These are phyloP conservation scores for Coleophoma eucalyptorum DNA, from an alignment of 2,329 filamentous ascomycete species.

Conservation along the genomic window DNA sequence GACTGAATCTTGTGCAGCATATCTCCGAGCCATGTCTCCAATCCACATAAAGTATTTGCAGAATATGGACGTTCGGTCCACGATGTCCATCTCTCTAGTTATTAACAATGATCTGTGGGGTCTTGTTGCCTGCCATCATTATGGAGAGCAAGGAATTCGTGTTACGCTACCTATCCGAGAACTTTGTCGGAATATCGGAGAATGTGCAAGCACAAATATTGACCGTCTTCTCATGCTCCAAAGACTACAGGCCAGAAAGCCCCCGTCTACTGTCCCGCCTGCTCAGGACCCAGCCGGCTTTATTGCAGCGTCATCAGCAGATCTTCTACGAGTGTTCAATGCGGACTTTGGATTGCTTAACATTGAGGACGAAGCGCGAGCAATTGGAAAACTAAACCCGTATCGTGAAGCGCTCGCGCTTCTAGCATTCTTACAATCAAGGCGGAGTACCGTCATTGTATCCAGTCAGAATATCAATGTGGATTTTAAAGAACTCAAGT, in stretches of 20 bases:
- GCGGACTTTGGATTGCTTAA: constrained; percentile 17
- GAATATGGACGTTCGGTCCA: constrained; percentile 84
- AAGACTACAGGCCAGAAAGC: constrained; percentile 13
- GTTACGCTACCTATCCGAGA: constrained; percentile 86
- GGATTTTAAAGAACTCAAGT: constrained; percentile 12
- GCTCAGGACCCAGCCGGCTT: constrained; percentile 14
- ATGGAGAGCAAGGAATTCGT: constrained; percentile 73
- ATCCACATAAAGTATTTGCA: constrained; percentile 81
- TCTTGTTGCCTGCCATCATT: constrained; percentile 78
- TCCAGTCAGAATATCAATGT: constrained; percentile 11
- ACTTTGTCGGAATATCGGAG: constrained; percentile 75
- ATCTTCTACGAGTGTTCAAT: constrained; percentile 15
- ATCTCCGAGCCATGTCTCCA: constrained; percentile 82
- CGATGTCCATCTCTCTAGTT: constrained; percentile 89
- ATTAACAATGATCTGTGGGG: constrained; percentile 83
- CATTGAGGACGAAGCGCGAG: constrained; percentile 16
- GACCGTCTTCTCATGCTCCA: constrained; percentile 14
- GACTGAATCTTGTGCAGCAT: constrained; percentile 34
- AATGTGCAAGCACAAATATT: constrained; percentile 14
- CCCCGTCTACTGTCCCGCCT: constrained; percentile 5
- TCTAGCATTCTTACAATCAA: constrained; percentile 14
- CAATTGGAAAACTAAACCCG: constrained; percentile 14
- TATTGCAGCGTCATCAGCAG: constrained; percentile 13
- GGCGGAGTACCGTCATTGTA: constrained; percentile 8
- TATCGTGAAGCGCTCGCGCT: constrained; percentile 17